phyloP scores from a whole-genome alignment of 2,329 filamentous ascomycete genomes.

The Pseudogymnoascus sp. region DNA sequence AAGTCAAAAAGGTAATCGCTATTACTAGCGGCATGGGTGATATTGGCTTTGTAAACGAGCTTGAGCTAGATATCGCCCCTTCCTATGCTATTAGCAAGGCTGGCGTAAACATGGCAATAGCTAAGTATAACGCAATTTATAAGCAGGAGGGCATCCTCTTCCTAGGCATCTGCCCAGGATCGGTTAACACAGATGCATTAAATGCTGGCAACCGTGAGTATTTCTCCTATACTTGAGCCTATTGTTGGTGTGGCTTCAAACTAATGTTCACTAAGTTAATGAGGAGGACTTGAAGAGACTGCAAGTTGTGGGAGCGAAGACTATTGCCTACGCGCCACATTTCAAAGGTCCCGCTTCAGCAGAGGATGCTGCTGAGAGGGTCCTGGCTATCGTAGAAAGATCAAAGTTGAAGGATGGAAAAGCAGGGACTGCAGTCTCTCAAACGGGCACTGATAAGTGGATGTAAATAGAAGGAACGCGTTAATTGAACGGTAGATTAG shows the following conservation, averaged over 20 bases:
- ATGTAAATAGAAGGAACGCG: neutral
- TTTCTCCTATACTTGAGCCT: neutral
- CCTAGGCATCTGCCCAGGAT: slow-evolving; percentile 42
- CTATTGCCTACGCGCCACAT: slow-evolving; percentile 34
- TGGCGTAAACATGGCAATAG: slow-evolving; percentile 42
- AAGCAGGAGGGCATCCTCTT: slow-evolving; percentile 42
- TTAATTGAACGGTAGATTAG: neutral
- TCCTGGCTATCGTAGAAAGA: slow-evolving; percentile 31
- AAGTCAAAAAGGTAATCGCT: slow-evolving; percentile 44
- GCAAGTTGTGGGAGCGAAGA: slow-evolving; percentile 23
- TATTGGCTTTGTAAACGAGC: slow-evolving; percentile 33
- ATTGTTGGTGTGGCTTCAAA: neutral
- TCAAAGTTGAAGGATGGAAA: slow-evolving; percentile 35
- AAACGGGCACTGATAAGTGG: neutral
- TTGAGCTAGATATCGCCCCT: slow-evolving; percentile 29
- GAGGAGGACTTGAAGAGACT: slow-evolving; percentile 23
- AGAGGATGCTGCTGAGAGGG: slow-evolving; percentile 29
- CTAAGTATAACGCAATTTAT: slow-evolving; percentile 41
- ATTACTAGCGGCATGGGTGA: slow-evolving; percentile 43
- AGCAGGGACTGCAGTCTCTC: neutral
- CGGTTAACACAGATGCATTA: slow-evolving; percentile 35
- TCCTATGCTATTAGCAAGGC: slow-evolving; percentile 45
- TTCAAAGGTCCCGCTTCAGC: slow-evolving; percentile 32
- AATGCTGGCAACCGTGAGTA: slow-evolving; percentile 10
- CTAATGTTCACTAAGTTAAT: slow-evolving; percentile 8